Evolutionary conservation across 345 rosid genomes (phyloP), one percentile per base, ranked within the genome.

Genomic region (Aquilaria sinensis): DNA sequence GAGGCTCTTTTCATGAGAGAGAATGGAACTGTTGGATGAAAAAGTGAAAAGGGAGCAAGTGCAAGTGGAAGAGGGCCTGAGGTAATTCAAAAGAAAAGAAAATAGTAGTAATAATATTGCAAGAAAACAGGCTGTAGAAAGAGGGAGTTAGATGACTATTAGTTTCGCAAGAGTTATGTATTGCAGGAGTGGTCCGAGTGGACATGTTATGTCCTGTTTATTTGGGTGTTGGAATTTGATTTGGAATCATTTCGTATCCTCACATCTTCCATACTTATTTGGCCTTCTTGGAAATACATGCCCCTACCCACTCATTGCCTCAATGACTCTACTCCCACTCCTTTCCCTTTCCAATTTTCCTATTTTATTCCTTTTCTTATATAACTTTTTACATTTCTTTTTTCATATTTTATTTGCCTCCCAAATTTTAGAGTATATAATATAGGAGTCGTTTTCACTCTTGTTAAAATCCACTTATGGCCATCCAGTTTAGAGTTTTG

Each of bases 221-320:
- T 30, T 9, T 51, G 1, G 30, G 53, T 62, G 56, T 67, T 68
- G 70, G 70, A 71, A 56, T 47, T 61, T 62, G 65, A 67, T 64
- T 67, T 70, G 75, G 56, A 73, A 61, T 37, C 73, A 68, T 68
- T 59, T 62, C 58, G 66, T 46, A 76, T 71, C 63, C 57, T 62
- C 61, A 23, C 58, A 54, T 51, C 64, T 70, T 71, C 58, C 68
- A 61, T 37, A 45, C 58, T 30, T 12, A 56, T 12, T 2, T 63
- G 9, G 61, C 48, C 68, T 68, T 59, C 9, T 67, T 58, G 67
- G 63, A 34, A 31, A 62, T 65, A 57, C 57, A 41, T 72, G 74
- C 76, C 67, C 65, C 72, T 66, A 72, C 80, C 69, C 65, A 73
- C 80, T 79, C 65, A 73, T 73, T 71, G 64, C 78, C 53, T 31